Conservation (phyloP, 2,329 filamentous ascomycete species). For the Akanthomyces dipterigenus region DNA sequence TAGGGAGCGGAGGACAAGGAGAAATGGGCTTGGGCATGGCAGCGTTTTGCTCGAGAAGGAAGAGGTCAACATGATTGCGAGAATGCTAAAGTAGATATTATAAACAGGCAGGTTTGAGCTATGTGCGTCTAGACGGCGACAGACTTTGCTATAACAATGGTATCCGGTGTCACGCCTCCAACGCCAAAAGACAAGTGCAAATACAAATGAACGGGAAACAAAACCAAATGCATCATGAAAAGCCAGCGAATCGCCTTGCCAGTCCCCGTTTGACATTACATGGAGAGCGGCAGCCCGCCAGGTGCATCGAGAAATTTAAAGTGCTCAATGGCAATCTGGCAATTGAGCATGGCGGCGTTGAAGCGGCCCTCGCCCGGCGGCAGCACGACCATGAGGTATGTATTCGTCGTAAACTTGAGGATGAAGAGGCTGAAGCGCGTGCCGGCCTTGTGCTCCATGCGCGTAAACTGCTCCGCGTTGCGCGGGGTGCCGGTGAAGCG, state of each 20-base stretch:
- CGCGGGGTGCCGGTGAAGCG: constrained; percentile 75
- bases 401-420: constrained; percentile 93
- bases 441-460: constrained; percentile 73
- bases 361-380: constrained; percentile 87
- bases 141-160: constrained; percentile 5
- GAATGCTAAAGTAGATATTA: background rate
- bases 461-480: constrained; percentile 71
- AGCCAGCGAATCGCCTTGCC: no score
- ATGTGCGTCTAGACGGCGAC: background rate
- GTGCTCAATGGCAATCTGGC: constrained; percentile 74
- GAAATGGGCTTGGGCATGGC: background rate
- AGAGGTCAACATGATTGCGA: background rate
- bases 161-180: constrained; percentile 2
- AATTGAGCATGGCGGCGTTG: constrained; percentile 86
- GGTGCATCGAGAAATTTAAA: constrained; percentile 63
- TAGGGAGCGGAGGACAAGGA: no score
- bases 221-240: no score
- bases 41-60: background rate
- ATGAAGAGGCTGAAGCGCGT: constrained; percentile 87
- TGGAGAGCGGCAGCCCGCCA: constrained; percentile 16
- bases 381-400: constrained; percentile 87
- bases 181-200: background rate
- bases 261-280: background rate
- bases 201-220: no score
- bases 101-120: background rate